Conservation (phyloP, 495 filamentous ascomycete genomes). For the Penicillium riverlandense region DNA sequence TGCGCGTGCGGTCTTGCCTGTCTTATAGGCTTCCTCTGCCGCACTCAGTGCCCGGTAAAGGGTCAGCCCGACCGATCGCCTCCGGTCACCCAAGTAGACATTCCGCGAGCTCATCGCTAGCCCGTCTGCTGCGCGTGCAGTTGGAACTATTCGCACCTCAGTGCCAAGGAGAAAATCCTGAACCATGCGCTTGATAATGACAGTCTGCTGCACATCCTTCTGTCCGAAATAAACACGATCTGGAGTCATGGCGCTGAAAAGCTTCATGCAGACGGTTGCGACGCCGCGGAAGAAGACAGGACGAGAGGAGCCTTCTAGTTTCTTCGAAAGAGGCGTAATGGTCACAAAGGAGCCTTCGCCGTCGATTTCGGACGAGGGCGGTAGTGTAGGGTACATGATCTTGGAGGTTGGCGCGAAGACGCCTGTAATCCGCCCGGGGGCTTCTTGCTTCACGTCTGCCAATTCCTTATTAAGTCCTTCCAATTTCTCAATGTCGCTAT, state of each 20-base stretch:
- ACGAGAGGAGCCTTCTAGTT: slow-evolving; percentile 77
- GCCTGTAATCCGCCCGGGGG: slow-evolving; percentile 62
- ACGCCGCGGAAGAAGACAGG: slow-evolving; percentile 96
- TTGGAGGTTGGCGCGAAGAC: slow-evolving; percentile 78
- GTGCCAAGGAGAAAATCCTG: slow-evolving; percentile 79
- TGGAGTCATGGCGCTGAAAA: slow-evolving; percentile 86
- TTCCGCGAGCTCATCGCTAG: slow-evolving; percentile 93
- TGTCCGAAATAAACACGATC: slow-evolving; percentile 94
- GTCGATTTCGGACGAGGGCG: slow-evolving; percentile 71
- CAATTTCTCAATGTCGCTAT: slow-evolving; percentile 60
- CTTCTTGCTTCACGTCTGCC: slow-evolving; percentile 27
- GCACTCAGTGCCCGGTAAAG: slow-evolving; percentile 59
- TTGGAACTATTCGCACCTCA: slow-evolving; percentile 65
- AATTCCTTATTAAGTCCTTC: slow-evolving; percentile 65
- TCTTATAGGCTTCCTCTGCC: slow-evolving; percentile 59
- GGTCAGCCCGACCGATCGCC: slow-evolving; percentile 64
- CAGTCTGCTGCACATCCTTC: slow-evolving; percentile 95
- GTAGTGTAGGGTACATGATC: slow-evolving; percentile 80
- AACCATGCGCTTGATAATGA: slow-evolving; percentile 80
- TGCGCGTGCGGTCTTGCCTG: slow-evolving; percentile 48
- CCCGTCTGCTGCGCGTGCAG: slow-evolving; percentile 72
- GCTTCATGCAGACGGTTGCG: slow-evolving; percentile 93
- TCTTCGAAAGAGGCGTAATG: slow-evolving; percentile 71
- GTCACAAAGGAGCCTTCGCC: slow-evolving; percentile 87
- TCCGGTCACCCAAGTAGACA: slow-evolving; percentile 75